A percentile compares a stretch with the other conserved stretches of the same genome.
phyloP scores from a whole-genome alignment of 331 rosid species.

The Ulmus americana region DNA sequence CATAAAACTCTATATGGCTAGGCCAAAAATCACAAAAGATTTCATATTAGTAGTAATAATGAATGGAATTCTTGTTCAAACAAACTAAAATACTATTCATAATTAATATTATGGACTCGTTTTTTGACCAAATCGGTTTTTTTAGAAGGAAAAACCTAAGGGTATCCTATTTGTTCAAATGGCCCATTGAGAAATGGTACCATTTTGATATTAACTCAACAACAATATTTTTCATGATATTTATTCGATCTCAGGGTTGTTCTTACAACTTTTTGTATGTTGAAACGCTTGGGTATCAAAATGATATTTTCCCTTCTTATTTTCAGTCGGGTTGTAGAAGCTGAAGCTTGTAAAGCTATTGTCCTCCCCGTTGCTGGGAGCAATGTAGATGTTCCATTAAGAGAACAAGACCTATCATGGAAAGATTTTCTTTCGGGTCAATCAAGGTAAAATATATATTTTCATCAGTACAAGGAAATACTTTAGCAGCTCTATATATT shows the following conservation, averaged over 20 bases:
- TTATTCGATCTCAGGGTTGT: neutral
- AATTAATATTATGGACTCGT: no score
- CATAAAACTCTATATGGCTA: no score
- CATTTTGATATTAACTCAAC: no score
- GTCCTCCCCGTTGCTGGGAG: constrained; percentile 70
- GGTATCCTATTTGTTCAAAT: no score
- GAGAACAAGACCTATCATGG: constrained; percentile 68
- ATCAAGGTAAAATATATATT: constrained; percentile 38
- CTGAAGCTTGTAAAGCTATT: constrained; percentile 51
- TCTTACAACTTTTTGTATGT: neutral
- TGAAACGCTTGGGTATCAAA: neutral
- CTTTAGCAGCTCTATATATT: neutral
- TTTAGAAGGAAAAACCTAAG: no score
- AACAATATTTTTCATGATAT: no score
- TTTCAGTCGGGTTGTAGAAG: constrained; percentile 70
- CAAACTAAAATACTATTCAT: no score
- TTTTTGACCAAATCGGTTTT: no score
- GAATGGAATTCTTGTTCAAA: no score
- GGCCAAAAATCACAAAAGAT: no score
- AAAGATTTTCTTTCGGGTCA: constrained; percentile 53
- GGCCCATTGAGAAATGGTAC: no score
- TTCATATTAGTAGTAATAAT: no score
- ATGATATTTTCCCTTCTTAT: constrained; percentile 13
- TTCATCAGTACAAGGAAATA: neutral
- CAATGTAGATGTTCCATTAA: constrained; percentile 40